Conservation (phyloP, 2,329 filamentous ascomycete species). For the Trichophyton equinum region DNA sequence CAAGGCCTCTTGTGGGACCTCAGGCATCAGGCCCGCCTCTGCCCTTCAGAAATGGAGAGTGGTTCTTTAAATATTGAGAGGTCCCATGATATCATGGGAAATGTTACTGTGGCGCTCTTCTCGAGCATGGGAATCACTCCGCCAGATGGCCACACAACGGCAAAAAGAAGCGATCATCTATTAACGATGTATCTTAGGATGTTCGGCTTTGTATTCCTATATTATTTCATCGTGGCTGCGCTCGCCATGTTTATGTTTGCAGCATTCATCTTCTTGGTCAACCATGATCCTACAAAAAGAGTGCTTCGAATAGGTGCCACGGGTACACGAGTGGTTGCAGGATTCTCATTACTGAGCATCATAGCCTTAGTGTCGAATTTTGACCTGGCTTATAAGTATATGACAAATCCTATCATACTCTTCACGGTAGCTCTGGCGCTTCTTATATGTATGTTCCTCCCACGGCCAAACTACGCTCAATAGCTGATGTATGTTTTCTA, state of each 20-base stretch:
- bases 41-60: constrained; percentile 15
- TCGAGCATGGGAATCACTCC: constrained; percentile 30
- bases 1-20: constrained; percentile 22
- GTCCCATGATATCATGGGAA: constrained; percentile 26
- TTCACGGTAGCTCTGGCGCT: constrained; percentile 25
- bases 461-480: not conserved
- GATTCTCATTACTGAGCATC: constrained; percentile 19
- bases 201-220: constrained; percentile 29
- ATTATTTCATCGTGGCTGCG: constrained; percentile 28
- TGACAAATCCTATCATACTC: constrained; percentile 30
- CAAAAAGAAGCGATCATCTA: constrained; percentile 21
- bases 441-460: constrained; percentile 16
- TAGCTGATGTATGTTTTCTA: not conserved
- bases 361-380: constrained; percentile 23
- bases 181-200: constrained; percentile 28
- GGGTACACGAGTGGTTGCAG: constrained; percentile 21
- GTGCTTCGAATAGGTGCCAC: constrained; percentile 19
- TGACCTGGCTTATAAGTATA: constrained; percentile 26
- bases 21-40: constrained; percentile 20
- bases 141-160: constrained; percentile 19
- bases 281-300: constrained; percentile 17
- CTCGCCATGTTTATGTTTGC: constrained; percentile 28
- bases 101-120: constrained; percentile 30
- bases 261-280: constrained; percentile 21
- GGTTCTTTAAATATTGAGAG: constrained; percentile 18